Base-by-base conservation (phyloP, 2,329 filamentous ascomycete genomes). In the Microdochium bolleyi region DNA sequence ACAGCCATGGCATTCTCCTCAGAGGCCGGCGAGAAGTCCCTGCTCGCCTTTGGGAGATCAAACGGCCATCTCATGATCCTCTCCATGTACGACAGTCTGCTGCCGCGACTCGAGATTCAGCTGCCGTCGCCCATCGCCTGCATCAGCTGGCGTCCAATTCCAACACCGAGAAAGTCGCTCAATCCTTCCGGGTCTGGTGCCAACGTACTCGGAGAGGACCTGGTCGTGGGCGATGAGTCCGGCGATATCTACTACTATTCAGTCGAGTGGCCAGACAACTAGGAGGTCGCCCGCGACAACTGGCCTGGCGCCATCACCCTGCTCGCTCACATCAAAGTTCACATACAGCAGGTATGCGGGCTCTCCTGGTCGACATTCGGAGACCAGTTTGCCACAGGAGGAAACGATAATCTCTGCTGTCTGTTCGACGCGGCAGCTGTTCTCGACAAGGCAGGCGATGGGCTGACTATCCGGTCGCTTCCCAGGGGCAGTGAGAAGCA, bases 1-100 rank as follows among this genome's bases (percentile, higher is more conserved):
- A 96, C 90, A 0, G 91, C 89, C 5, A 69, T 97, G n/a, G 85
- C 88, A 0, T 97, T 97, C 68, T 97, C 94, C 1, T 96, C 92
- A 0, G 67, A 76, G 1, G 73, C 82, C 61, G 92, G 92, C 1
- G 78, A 77, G 21, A 88, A 86, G 62, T 85, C 84, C 13, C 94
- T 99, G 37, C 77, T 99, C 46, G 92, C 91, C 0, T 87, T 91
- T 57, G 92, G 90, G 2, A 82, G 91, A 56, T 89, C 88, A 13
- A 84, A 90, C 62, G 88, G 90, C 1, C 79, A 81, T 24, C 74
- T 97, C 30, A 82, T 82, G 22, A 75, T 99, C 4, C 88, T 92
- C 80, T 92, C 89, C 48, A 79, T 89, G 0, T 80, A 83, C 53
- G 87, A 92, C 58, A 73, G 78, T 25, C 69, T 80, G 19, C 68